These are phyloP conservation scores for Myxozyma neotropica DNA, from an alignment of 805 yeast genomes.

Conservation along the genomic window DNA sequence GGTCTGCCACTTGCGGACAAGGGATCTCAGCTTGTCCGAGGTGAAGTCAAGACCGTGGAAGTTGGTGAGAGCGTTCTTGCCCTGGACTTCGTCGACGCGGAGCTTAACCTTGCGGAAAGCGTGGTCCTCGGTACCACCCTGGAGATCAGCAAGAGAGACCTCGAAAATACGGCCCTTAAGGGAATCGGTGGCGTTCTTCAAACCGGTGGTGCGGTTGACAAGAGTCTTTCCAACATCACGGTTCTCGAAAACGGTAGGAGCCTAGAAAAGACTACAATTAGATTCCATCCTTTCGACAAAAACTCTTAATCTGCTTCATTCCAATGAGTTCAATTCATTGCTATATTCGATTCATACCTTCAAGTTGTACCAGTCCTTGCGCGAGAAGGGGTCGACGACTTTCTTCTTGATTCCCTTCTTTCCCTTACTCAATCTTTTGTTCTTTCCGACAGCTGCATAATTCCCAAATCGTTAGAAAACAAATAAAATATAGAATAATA, in stretches of 20 bases:
- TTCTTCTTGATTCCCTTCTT: slow-evolving; percentile 99
- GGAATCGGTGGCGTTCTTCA: slow-evolving; percentile 95
- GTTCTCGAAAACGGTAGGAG: slow-evolving; percentile 98
- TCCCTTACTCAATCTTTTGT: slow-evolving; percentile 82
- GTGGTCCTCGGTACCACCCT: slow-evolving; percentile 95
- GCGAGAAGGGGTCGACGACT: slow-evolving; percentile 99
- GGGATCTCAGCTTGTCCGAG: slow-evolving; percentile 94
- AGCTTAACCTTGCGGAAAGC: slow-evolving; percentile 95
- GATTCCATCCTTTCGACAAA: not conserved
- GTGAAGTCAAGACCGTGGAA: slow-evolving; percentile 99
- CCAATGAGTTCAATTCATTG: not conserved
- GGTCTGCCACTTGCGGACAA: slow-evolving; percentile 99
- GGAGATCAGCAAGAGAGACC: slow-evolving; percentile 94
- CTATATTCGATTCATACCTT: slow-evolving; percentile 15
- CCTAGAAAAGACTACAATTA: slow-evolving; percentile 44
- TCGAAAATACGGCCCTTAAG: slow-evolving; percentile 97
- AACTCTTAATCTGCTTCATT: not conserved
- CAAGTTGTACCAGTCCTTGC: slow-evolving; percentile 78
- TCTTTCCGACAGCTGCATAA: slow-evolving; percentile 80
- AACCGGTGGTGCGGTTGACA: slow-evolving; percentile 98
- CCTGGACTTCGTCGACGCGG: slow-evolving; percentile 99
- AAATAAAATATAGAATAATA: not conserved
- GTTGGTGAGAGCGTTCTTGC: slow-evolving; percentile 97
- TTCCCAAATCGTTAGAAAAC: not conserved
- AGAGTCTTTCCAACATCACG: slow-evolving; percentile 98